Evolutionary conservation across 306 rosid genomes (phyloP), one percentile per base, ranked within the genome.

Genomic region (Lithocarpus polystachyus): DNA sequence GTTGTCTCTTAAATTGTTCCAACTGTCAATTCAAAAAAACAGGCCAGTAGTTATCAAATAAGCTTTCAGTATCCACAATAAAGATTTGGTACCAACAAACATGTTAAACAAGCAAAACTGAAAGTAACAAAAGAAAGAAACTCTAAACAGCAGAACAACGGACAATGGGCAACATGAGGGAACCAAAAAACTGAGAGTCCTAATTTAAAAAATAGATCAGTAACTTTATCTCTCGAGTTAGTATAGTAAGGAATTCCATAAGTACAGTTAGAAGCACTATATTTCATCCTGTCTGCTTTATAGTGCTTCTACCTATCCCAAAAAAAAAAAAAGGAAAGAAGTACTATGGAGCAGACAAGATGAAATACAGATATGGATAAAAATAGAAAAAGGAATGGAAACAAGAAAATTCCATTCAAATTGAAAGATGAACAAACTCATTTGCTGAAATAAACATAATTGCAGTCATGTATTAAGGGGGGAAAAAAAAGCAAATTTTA

Each of bases 1-100:
- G 87, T 82, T 95, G 99, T 74, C 94, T 87, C 81, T 93, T 94
- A 81, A 94, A 90, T 68, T 92, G 86, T 84, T 94, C 98, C 96
- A 94, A 86, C 98, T 94, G 88, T n/a, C 29, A 85, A 80, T 82
- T 43, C 59, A 68, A 78, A 40, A 67, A 54, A 53, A 73, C 37
- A 59, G 5, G 56, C 76, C 37, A 83, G 71, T n/a, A 57, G 37
- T 45, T 19, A 2, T 43, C 59, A 60, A 20, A 59, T n/a, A 35
- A 51, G 59, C 24, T 23, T 60, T 24, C 10, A 70, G 40, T 13
- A 11, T n/a, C 56, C 22, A 15, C 31, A 24, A n/a, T 6, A 51
- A 51, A 29, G 10, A 73, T 52, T 12, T 35, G 37, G 26, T 12
- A 64, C 40, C 45, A 22, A 9, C 23, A 71, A 28, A 29, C 35